Percentiles rank a stretch among this genome's conserved stretches.
Evolutionary conservation across 192 early-diverging fungal genomes (phyloP).

Genomic region (Umbelopsis vinacea): DNA sequence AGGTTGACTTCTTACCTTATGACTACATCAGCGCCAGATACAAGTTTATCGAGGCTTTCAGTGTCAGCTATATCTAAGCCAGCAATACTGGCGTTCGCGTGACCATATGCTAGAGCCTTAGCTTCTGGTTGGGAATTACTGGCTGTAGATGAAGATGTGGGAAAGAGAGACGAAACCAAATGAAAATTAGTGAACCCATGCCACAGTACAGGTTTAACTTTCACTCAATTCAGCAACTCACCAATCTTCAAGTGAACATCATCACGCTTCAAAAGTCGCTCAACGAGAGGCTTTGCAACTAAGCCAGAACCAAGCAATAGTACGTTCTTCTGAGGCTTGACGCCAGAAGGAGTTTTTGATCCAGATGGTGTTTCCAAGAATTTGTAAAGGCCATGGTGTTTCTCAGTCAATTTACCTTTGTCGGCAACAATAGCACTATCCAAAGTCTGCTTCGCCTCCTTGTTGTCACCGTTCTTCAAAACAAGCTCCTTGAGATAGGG

Average conservation of each 20-base stretch:
- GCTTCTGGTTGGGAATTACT: slow-evolving; percentile 81
- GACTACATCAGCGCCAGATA: slow-evolving; percentile 83
- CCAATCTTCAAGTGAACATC: slow-evolving; percentile 73
- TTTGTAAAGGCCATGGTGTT: slow-evolving; percentile 58
- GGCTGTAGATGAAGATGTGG: slow-evolving; percentile 48
- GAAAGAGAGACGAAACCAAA: neutral
- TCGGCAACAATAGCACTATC: slow-evolving; percentile 74
- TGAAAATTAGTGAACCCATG: neutral
- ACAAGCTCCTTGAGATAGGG: slow-evolving; percentile 85
- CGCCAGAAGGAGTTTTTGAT: neutral
- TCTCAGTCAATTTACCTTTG: slow-evolving; percentile 63
- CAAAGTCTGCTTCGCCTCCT: slow-evolving; percentile 4
- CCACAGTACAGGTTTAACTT: neutral
- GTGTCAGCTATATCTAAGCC: slow-evolving; percentile 76
- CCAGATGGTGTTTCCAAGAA: slow-evolving; percentile 36
- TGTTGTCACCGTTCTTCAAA: slow-evolving; percentile 18
- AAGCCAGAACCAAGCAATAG: slow-evolving; percentile 72
- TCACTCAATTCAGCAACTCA: slow-evolving; percentile 14
- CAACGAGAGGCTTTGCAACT: slow-evolving; percentile 90
- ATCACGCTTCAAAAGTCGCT: slow-evolving; percentile 72
- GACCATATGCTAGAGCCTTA: slow-evolving; percentile 61
- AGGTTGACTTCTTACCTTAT: slow-evolving; percentile 58
- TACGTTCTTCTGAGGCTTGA: slow-evolving; percentile 41
- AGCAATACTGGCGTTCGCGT: slow-evolving; percentile 63
- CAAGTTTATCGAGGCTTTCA: slow-evolving; percentile 57